Evolutionary conservation across 1,139 yeast genomes (phyloP).

Genomic region (Spathaspora sp.): DNA sequence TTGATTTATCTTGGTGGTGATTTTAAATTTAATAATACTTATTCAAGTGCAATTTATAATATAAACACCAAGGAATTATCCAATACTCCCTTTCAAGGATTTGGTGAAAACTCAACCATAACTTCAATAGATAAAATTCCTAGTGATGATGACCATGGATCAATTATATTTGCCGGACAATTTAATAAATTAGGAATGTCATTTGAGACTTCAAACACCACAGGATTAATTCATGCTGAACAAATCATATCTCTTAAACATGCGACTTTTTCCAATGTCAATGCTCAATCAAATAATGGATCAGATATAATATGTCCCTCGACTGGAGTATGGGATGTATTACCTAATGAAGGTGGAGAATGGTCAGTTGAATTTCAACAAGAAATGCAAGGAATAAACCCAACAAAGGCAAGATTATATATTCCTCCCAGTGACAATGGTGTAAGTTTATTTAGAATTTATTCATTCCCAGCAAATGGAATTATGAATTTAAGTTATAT

Average conservation of each 20-base stretch:
- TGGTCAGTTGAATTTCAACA: conserved; percentile 66
- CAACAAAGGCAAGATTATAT: conserved; percentile 74
- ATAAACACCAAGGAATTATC: conserved; percentile 38
- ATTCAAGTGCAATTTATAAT: conserved; percentile 71
- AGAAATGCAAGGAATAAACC: conserved; percentile 51
- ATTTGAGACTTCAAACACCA: conserved; percentile 29
- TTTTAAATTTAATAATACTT: conserved; percentile 53
- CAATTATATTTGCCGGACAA: conserved; percentile 77
- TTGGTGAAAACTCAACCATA: conserved; percentile 58
- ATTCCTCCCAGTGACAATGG: conserved; percentile 55
- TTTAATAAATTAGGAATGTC: conserved; percentile 64
- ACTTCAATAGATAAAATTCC: conserved; percentile 62
- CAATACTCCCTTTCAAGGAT: conserved; percentile 74
- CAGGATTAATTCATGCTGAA: conserved; percentile 52
- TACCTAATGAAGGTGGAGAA: conserved; percentile 55
- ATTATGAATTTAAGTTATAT: conserved; percentile 88
- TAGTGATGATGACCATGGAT: conserved; percentile 24
- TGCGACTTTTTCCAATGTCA: conserved; percentile 59
- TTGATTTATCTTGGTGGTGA: conserved; percentile 80
- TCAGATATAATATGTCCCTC: conserved; percentile 61
- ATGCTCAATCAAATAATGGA: conserved; percentile 35
- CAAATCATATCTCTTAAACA: conserved; percentile 65
- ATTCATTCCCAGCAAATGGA: conserved; percentile 79
- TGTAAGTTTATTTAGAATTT: conserved; percentile 65
- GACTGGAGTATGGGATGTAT: conserved; percentile 56